Evolutionary conservation across 495 filamentous ascomycete genomes (phyloP).

Genomic region (Talaromyces adpressus): DNA sequence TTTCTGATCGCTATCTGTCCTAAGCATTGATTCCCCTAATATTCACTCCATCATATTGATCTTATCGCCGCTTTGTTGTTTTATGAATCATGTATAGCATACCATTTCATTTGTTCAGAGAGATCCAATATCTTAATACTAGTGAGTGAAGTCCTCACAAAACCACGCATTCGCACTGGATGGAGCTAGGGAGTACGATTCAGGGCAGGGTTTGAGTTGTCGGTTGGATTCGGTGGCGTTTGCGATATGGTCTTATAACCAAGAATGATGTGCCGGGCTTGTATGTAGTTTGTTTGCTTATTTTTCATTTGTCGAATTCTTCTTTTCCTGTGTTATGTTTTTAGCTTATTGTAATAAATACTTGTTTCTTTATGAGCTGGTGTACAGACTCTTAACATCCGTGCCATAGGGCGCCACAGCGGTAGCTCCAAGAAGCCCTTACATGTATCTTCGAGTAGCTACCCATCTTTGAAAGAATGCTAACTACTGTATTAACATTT

Average conservation of each 20-base stretch:
- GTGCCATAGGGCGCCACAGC: too few relatives aligned
- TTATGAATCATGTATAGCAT: constrained; percentile 4
- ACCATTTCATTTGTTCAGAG: constrained; percentile 2
- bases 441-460: too few relatives aligned
- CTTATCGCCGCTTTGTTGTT: neutral
- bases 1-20: neutral
- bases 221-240: neutral
- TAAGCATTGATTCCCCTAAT: neutral
- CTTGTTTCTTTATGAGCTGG: neutral
- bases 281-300: neutral
- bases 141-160: neutral
- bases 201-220: neutral
- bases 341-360: neutral
- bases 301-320: constrained; percentile 2
- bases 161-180: constrained; percentile 6
- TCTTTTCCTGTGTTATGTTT: neutral
- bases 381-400: too few relatives aligned
- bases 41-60: neutral
- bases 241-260: neutral
- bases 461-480: too few relatives aligned
- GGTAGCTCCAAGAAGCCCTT: too few relatives aligned
- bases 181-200: constrained; percentile 6
- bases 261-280: neutral
- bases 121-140: neutral
- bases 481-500: too few relatives aligned